Base-by-base conservation (phyloP, 2,329 filamentous ascomycete genomes). In the Aspergillus texensis region DNA sequence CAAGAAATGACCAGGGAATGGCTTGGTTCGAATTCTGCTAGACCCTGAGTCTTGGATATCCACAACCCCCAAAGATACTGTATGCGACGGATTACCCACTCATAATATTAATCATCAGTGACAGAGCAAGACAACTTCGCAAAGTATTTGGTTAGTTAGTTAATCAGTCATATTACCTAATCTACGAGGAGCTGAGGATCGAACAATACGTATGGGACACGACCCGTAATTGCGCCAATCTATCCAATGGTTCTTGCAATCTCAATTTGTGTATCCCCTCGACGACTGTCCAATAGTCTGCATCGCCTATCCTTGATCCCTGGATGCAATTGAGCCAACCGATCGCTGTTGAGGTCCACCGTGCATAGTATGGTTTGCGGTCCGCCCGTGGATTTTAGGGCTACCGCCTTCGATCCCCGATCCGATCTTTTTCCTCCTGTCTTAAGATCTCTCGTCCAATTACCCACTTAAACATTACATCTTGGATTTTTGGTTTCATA, bases 371-470 rank as follows among this genome's bases (percentile, higher is more conserved):
- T 54, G 30, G 30, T 36, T 36, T 36, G 19, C 30, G 28, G 61
- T 57, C 45, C 45, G 16, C 19, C 58, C 58, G 57, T 58, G 21
- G 56, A 62, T 62, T 62, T 57, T 58, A 64, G 59, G 59, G 54
- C 54, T 53, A 43, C 58, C 58, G 58, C 58, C 48, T 59, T 52
- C 60, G 50, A 62, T 62, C 59, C 34, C 48, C 57, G 62, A 64
- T 64, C 62, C 57, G 58, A 57, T 57, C 32, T 53, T 61, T 61
- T 26, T 36, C 21, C 58, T 45, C 41, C 50, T 56, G 48, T 53
- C 36, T 45, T 46, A 21, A n/a, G 26, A 30, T 46, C 28, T 57
- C 19, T 39, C 11, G 34, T 50, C 39, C 57, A 50, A 30, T 59
- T 39, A 53, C 32, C 36, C n/a, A 60, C 28, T 41, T n/a, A 16